These are phyloP conservation scores for Exsudoporus frostii DNA, from an alignment of 768 basidiomycete species.

Conservation along the genomic window DNA sequence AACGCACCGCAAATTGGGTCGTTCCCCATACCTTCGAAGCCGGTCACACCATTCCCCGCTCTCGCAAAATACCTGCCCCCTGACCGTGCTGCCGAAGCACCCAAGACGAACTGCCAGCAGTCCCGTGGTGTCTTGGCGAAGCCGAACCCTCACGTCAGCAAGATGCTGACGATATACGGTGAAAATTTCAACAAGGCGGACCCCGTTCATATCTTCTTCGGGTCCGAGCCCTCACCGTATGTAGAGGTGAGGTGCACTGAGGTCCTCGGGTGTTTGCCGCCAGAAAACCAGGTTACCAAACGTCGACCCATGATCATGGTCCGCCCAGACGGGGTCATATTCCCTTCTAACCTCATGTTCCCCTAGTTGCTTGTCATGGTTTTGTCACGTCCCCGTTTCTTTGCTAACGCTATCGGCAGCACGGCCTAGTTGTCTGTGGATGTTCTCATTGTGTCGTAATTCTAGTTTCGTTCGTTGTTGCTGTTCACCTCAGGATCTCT, in stretches of 20 bases:
- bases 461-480: constrained; percentile 10
- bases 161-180: constrained; percentile 84
- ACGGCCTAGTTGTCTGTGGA: constrained; percentile 23
- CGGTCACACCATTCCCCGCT: constrained; percentile 81
- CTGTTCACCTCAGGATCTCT: constrained; percentile 30
- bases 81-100: constrained; percentile 80
- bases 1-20: constrained; percentile 66
- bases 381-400: constrained; percentile 14
- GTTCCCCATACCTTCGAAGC: constrained; percentile 77
- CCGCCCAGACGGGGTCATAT: constrained; percentile 81
- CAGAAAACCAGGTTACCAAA: constrained; percentile 62
- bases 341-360: constrained; percentile 80
- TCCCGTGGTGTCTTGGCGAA: constrained; percentile 70
- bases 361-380: constrained; percentile 44
- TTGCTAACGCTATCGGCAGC: constrained; percentile 28
- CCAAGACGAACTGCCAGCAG: constrained; percentile 65
- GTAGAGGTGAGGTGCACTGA: constrained; percentile 87
- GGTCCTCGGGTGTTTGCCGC: constrained; percentile 78
- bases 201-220: constrained; percentile 81
- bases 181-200: constrained; percentile 86
- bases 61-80: constrained; percentile 91
- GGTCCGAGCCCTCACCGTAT: constrained; percentile 81
- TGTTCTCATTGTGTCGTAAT: constrained; percentile 22
- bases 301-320: constrained; percentile 80
- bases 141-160: constrained; percentile 72